A percentile compares a stretch with the other conserved stretches of the same genome.
These are phyloP conservation scores for Emmonsiellopsis sp. DNA, from an alignment of 2,329 filamentous ascomycete genomes.

Conservation along the genomic window DNA sequence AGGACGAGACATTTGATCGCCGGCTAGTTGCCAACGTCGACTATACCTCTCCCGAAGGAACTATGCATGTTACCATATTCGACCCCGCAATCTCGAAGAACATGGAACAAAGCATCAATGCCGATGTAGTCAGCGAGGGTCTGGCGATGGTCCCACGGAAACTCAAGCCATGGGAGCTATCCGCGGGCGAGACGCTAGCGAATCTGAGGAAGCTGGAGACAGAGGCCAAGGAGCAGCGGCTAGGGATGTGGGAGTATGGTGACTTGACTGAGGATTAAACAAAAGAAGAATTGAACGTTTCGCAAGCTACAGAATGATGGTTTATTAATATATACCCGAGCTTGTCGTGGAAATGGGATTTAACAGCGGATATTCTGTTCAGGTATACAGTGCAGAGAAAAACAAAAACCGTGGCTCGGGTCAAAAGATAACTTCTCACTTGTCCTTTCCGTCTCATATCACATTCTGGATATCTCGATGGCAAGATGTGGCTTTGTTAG, in stretches of 20 bases:
- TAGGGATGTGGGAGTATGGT: slow-evolving; percentile 97
- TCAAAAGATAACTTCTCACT: no score
- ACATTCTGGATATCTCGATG: no score
- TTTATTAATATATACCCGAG: no score
- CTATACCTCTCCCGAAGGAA: slow-evolving; percentile 68
- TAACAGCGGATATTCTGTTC: no score
- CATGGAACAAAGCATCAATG: slow-evolving; percentile 74
- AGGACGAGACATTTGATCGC: slow-evolving; percentile 62
- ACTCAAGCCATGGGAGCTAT: slow-evolving; percentile 82
- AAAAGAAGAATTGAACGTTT: neutral
- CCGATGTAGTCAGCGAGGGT: slow-evolving; percentile 72
- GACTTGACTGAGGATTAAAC: slow-evolving; percentile 79
- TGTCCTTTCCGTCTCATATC: no score
- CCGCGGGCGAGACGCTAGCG: slow-evolving; percentile 61
- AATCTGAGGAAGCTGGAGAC: slow-evolving; percentile 64
- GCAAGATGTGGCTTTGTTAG: no score
- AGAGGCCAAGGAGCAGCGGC: slow-evolving; percentile 67
- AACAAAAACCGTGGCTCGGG: no score
- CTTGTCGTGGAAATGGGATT: no score
- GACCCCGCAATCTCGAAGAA: slow-evolving; percentile 58
- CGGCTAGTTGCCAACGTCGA: slow-evolving; percentile 87
- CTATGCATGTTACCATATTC: slow-evolving; percentile 78
- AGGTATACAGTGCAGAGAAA: no score
- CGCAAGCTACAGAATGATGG: no score
- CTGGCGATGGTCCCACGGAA: slow-evolving; percentile 87